phyloP scores from a whole-genome alignment of 768 basidiomycete species.

The Roridomyces roridus region DNA sequence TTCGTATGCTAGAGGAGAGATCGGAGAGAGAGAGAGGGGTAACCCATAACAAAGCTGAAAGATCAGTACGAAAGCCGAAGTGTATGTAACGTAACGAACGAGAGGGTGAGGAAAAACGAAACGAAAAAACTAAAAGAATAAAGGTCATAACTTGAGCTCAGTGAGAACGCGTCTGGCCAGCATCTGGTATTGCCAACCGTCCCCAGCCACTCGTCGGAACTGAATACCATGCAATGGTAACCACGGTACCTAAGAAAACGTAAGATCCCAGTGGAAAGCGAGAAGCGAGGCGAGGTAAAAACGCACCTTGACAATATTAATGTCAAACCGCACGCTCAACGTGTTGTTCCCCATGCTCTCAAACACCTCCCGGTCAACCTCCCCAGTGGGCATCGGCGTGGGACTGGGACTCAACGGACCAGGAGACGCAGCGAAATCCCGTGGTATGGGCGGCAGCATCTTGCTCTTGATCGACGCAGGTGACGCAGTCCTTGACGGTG shows the following conservation, averaged over 20 bases:
- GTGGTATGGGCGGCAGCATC: slow-evolving; percentile 81
- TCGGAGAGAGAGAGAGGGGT: not conserved
- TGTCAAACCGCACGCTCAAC: slow-evolving; percentile 93
- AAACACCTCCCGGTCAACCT: slow-evolving; percentile 70
- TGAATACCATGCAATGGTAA: slow-evolving; percentile 94
- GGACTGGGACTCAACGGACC: slow-evolving; percentile 39
- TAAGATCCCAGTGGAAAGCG: slow-evolving; percentile 3
- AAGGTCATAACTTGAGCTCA: slow-evolving; percentile 79
- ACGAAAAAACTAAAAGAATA: slow-evolving; percentile 17
- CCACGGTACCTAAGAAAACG: slow-evolving; percentile 77
- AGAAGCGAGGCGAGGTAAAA: slow-evolving; percentile 1
- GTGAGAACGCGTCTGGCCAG: slow-evolving; percentile 87
- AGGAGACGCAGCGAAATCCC: slow-evolving; percentile 58
- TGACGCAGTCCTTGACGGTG: slow-evolving; percentile 22
- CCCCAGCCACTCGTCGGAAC: slow-evolving; percentile 88
- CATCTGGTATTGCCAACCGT: slow-evolving; percentile 98
- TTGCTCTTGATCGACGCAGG: slow-evolving; percentile 64
- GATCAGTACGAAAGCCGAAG: no score
- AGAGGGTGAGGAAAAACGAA: not conserved
- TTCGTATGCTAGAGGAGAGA: not conserved
- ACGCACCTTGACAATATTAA: slow-evolving; percentile 94
- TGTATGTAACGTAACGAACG: not conserved
- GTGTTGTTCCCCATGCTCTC: slow-evolving; percentile 78
- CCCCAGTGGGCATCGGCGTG: slow-evolving; percentile 67
- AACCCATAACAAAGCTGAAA: no score